phyloP scores from a whole-genome alignment of 495 filamentous ascomycete genomes.

The Penicillium herquei region DNA sequence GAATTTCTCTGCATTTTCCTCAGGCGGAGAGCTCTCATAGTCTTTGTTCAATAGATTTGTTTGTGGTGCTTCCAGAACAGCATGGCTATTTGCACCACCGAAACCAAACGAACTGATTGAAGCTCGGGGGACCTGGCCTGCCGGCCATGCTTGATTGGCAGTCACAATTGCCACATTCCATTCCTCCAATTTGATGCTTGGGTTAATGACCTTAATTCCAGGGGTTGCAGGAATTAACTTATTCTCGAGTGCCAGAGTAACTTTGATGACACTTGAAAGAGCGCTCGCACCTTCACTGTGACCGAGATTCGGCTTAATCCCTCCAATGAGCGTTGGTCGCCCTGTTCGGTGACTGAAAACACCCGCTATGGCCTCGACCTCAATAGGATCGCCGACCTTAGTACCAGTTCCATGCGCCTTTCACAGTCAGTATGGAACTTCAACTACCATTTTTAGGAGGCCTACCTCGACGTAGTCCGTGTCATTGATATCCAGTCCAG shows the following conservation, averaged over 20 bases:
- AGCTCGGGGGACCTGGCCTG: neutral
- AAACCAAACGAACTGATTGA: neutral
- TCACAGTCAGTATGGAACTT: constrained; percentile 12
- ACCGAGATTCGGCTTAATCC: neutral
- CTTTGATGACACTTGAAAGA: neutral
- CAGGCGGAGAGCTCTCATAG: no score
- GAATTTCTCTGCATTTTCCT: no score
- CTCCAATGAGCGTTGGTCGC: neutral
- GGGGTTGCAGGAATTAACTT: neutral
- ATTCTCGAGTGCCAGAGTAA: neutral
- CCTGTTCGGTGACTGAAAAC: neutral
- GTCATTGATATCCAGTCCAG: constrained; percentile 15
- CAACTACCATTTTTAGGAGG: no score
- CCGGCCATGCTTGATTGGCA: neutral
- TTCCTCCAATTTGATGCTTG: no score
- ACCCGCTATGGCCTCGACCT: neutral
- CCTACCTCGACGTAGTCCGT: neutral
- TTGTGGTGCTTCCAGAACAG: no score
- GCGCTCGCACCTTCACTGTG: neutral
- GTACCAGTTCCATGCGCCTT: constrained; percentile 17
- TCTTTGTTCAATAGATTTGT: no score
- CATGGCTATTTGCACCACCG: neutral
- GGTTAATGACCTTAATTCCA: no score
- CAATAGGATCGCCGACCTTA: neutral
- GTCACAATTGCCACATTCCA: no score